A percentile compares a stretch with the other conserved stretches of the same genome.
phyloP scores from a whole-genome alignment of 306 rosid genomes.

The Ammopiptanthus mongolicus region DNA sequence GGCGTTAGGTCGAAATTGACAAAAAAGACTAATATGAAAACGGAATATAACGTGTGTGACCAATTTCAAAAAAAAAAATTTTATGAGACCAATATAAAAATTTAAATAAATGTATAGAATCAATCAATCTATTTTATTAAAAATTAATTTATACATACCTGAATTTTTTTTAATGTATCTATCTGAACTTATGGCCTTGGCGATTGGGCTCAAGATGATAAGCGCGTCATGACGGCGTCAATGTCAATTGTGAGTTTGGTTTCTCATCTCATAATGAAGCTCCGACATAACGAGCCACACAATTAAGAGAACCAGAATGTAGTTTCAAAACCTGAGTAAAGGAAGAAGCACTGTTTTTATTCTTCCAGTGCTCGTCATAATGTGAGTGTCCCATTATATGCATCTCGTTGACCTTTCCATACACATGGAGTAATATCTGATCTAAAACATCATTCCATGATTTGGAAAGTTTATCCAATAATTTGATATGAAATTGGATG shows the following conservation, averaged over 20 bases:
- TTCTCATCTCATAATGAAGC: background rate
- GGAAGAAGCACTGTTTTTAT: background rate
- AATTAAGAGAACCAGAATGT: background rate
- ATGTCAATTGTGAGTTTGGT: background rate
- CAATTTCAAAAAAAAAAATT: no score
- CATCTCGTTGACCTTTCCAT: slow-evolving; percentile 28
- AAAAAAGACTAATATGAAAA: no score
- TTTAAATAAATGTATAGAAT: no score
- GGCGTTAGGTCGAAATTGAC: no score
- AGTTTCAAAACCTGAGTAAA: slow-evolving; percentile 6
- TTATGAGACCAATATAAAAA: no score
- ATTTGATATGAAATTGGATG: no score
- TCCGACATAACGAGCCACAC: slow-evolving; percentile 17
- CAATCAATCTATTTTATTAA: no score
- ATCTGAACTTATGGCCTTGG: background rate
- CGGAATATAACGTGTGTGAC: no score
- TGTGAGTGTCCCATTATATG: slow-evolving; percentile 16
- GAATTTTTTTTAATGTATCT: background rate
- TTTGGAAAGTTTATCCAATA: no score
- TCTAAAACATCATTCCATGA: no score
- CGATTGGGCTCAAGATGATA: background rate
- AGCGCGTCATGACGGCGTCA: slow-evolving; percentile 10
- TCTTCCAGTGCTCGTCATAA: background rate
- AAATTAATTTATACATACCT: no score
- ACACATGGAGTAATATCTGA: no score